Conservation (phyloP, 768 basidiomycete genomes). For the Pisolithus marmoratus region DNA sequence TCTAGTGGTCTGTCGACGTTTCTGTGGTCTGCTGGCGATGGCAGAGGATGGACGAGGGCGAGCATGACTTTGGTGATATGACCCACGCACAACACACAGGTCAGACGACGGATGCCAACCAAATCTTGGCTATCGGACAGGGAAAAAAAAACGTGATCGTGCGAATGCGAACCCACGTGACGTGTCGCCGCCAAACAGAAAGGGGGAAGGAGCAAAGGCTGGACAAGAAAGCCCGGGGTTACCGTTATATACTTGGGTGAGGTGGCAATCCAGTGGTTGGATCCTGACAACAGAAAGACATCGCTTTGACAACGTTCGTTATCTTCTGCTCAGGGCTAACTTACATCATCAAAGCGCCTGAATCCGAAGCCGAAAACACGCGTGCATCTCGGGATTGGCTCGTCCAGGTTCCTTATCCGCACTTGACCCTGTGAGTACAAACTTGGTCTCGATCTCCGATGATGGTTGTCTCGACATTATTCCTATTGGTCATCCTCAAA, state of each 20-base stretch:
- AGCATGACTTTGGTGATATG: constrained; percentile 36
- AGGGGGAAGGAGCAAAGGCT: background rate
- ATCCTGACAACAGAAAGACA: background rate
- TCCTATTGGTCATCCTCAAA: background rate
- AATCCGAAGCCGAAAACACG: background rate
- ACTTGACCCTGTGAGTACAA: no score
- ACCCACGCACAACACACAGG: no score
- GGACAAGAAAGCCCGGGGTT: background rate
- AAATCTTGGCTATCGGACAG: constrained; percentile 7
- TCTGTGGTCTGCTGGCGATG: constrained; percentile 24
- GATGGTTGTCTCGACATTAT: background rate
- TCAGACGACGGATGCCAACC: no score
- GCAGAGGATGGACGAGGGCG: constrained; percentile 43
- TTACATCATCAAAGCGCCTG: background rate
- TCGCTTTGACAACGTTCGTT: background rate
- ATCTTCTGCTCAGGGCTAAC: background rate
- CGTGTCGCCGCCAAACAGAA: background rate
- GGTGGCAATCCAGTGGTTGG: background rate
- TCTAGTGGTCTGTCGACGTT: constrained; percentile 18
- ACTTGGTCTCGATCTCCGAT: background rate
- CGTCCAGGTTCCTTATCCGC: background rate
- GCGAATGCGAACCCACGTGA: background rate
- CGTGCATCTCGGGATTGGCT: constrained; percentile 1
- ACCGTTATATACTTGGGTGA: background rate
- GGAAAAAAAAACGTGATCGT: constrained; percentile 10